Evolutionary conservation across 2,329 filamentous ascomycete species (phyloP).

Genomic region (Coniochaeta prunicola): DNA sequence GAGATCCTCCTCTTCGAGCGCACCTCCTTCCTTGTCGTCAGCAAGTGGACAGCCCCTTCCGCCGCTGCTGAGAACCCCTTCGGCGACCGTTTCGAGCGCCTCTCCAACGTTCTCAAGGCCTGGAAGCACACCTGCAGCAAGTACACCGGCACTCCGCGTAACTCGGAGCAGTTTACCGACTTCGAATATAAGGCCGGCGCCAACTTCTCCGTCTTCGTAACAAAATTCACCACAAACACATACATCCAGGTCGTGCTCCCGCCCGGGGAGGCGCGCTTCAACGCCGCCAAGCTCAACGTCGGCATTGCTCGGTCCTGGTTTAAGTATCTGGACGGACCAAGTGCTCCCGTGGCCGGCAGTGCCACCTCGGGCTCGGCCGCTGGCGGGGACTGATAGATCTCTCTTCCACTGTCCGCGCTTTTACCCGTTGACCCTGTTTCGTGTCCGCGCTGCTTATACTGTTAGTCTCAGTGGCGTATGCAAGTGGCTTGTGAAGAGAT

Average conservation of each 20-base stretch:
- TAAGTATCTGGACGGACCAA: conserved; percentile 53
- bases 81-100: conserved; percentile 83
- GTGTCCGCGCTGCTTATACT: no score
- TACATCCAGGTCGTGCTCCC: conserved; percentile 91
- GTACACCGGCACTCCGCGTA: conserved; percentile 73
- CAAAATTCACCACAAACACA: conserved; percentile 94
- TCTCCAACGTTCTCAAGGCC: conserved; percentile 96
- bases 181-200: conserved; percentile 72
- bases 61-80: conserved; percentile 76
- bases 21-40: conserved; percentile 94
- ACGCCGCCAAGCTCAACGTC: conserved; percentile 84
- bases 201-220: conserved; percentile 87
- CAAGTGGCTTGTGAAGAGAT: not conserved
- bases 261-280: conserved; percentile 85
- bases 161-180: conserved; percentile 71
- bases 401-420: not conserved
- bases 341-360: conserved; percentile 1
- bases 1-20: conserved; percentile 93
- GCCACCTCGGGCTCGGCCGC: not conserved
- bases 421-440: no score
- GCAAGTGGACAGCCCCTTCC: conserved; percentile 67
- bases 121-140: conserved; percentile 82
- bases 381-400: not conserved
- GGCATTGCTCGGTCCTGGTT: conserved; percentile 81
- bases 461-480: not conserved